These are phyloP conservation scores for Thraustochytrium striatum DNA, from an alignment of 352 stramenopile species.

Conservation along the genomic window DNA sequence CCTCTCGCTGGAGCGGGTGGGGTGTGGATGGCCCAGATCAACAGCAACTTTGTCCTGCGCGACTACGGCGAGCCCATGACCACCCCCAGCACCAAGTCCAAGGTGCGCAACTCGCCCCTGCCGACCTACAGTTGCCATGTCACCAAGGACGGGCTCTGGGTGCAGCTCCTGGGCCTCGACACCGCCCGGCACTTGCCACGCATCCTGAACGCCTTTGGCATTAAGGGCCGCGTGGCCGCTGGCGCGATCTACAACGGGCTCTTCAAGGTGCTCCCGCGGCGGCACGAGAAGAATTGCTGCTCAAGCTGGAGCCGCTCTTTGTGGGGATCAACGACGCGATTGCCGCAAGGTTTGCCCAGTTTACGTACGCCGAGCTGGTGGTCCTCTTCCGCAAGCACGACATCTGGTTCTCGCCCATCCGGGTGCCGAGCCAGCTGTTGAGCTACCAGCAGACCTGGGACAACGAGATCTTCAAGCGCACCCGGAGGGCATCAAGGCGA, in stretches of 20 bases:
- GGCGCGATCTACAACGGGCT: neutral
- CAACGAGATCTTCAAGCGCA: slow-evolving; percentile 21
- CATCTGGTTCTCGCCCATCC: slow-evolving; percentile 2
- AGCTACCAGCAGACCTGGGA: slow-evolving; percentile 20
- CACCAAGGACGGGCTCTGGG: slow-evolving; percentile 32
- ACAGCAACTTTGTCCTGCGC: neutral
- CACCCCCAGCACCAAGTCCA: neutral
- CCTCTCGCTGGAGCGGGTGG: slow-evolving; percentile 5
- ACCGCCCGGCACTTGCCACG: slow-evolving; percentile 3
- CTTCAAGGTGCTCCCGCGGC: neutral
- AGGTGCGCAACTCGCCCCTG: neutral
- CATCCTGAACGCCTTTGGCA: neutral
- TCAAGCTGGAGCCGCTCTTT: slow-evolving; percentile 20
- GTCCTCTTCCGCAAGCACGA: neutral
- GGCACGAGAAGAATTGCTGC: neutral
- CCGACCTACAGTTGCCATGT: neutral
- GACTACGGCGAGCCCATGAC: neutral
- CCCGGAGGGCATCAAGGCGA: no score
- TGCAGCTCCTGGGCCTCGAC: slow-evolving; percentile 35
- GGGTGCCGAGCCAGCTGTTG: slow-evolving; percentile 24
- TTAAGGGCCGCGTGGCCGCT: neutral
- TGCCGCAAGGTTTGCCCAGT: neutral
- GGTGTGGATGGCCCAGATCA: slow-evolving; percentile 8
- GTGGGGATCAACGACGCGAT: slow-evolving; percentile 24
- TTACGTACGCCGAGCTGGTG: neutral